Evolutionary conservation across 345 rosid genomes (phyloP).

Genomic region (Citrus sp.): DNA sequence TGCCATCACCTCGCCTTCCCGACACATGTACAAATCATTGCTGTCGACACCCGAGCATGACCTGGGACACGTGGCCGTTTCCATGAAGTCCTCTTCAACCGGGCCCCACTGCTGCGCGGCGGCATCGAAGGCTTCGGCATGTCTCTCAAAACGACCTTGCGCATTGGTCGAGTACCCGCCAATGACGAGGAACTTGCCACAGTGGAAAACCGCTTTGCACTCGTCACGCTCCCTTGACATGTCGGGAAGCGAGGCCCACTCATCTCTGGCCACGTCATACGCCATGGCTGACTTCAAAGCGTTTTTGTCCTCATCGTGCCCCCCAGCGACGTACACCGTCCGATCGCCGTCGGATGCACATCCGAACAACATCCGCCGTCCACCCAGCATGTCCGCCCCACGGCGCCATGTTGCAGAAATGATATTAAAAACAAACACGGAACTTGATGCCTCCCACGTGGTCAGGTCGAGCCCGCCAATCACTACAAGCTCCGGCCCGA

Average conservation of each 20-base stretch:
- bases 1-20: slow-evolving; percentile 34
- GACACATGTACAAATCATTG: slow-evolving; percentile 37
- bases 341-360: slow-evolving; percentile 59
- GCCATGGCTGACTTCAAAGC: slow-evolving; percentile 59
- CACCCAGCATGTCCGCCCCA: slow-evolving; percentile 70
- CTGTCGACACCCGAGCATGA: slow-evolving; percentile 28
- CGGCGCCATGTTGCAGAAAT: slow-evolving; percentile 55
- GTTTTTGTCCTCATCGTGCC: slow-evolving; percentile 64
- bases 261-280: slow-evolving; percentile 56
- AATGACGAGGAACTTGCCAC: slow-evolving; percentile 64
- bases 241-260: slow-evolving; percentile 60
- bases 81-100: slow-evolving; percentile 28
- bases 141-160: slow-evolving; percentile 63
- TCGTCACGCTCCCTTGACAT: slow-evolving; percentile 78
- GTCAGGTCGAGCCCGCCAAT: slow-evolving; percentile 77
- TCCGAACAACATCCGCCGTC: slow-evolving; percentile 53
- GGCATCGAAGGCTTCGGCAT: slow-evolving; percentile 44
- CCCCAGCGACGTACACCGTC: slow-evolving; percentile 69
- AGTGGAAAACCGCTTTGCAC: slow-evolving; percentile 56
- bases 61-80: slow-evolving; percentile 28
- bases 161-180: slow-evolving; percentile 72
- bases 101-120: slow-evolving; percentile 47
- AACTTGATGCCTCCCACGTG: slow-evolving; percentile 50
- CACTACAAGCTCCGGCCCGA: slow-evolving; percentile 62
- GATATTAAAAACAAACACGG: slow-evolving; percentile 54